phyloP scores from a whole-genome alignment of 2,329 filamentous ascomycete genomes.

The Nigrospora oryzae region DNA sequence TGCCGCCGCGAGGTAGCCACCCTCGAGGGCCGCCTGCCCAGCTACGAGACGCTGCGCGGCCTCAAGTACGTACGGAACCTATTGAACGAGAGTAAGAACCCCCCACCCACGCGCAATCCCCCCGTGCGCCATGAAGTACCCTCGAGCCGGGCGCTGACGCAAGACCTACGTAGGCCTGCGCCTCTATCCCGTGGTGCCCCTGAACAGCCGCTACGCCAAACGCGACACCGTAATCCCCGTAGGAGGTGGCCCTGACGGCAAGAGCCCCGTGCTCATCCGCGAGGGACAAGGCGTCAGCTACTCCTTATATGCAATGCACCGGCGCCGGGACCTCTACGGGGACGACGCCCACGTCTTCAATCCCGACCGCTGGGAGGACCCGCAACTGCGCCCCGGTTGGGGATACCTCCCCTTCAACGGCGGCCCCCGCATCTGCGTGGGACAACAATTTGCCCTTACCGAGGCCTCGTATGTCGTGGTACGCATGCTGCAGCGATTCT shows the following conservation, averaged over 20 bases:
- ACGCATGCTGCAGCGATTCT: conserved; percentile 7
- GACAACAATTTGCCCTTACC: conserved; percentile 9
- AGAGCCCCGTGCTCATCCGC: conserved; percentile 32
- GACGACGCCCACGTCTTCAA: conserved; percentile 7
- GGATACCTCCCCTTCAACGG: conserved; percentile 25
- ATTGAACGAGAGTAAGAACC: background rate
- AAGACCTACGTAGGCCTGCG: background rate
- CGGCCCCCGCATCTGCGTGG: conserved; percentile 23
- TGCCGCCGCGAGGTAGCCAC: background rate
- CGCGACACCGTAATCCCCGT: conserved; percentile 30
- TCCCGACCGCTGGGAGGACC: conserved; percentile 8
- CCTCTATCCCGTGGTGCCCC: background rate
- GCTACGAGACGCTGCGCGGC: background rate
- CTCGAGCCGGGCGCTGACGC: too few relatives aligned
- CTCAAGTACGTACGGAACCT: background rate
- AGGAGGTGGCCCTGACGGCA: conserved; percentile 35
- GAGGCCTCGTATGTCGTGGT: conserved; percentile 8
- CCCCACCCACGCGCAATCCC: too few relatives aligned
- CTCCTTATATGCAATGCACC: conserved; percentile 24
- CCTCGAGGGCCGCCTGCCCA: background rate
- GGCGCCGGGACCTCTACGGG: conserved; percentile 18
- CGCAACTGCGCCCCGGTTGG: conserved; percentile 15
- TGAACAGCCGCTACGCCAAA: background rate
- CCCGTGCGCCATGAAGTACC: background rate
- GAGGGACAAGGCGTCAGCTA: conserved; percentile 30